Evolutionary conservation across 192 early-diverging fungal genomes (phyloP).

Genomic region (Piromyces finnis): DNA sequence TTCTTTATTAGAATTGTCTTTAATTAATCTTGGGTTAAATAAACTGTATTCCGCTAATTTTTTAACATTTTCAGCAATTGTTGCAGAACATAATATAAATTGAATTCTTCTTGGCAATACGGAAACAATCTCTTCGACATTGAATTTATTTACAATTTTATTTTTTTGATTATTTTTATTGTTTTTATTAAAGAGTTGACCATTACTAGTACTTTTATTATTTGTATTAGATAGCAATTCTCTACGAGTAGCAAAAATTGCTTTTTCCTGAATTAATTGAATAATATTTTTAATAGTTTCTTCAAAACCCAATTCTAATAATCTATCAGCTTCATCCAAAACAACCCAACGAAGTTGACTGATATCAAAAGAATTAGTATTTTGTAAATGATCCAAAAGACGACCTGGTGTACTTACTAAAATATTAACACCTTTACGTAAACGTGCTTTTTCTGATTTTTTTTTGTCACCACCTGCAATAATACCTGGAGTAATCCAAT

Average conservation of each 20-base stretch:
- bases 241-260: neutral
- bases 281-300: constrained; percentile 43
- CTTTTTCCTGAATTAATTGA: constrained; percentile 9
- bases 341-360: constrained; percentile 86
- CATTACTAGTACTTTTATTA: constrained; percentile 12
- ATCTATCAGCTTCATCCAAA: constrained; percentile 91
- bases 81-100: constrained; percentile 80
- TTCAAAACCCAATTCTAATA: constrained; percentile 84
- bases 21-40: constrained; percentile 60
- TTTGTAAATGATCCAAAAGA: constrained; percentile 68
- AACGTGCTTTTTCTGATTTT: constrained; percentile 57
- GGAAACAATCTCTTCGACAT: neutral
- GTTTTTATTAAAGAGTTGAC: constrained; percentile 3
- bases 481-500: constrained; percentile 72
- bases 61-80: constrained; percentile 66
- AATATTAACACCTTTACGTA: constrained; percentile 71
- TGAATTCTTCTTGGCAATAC: constrained; percentile 46
- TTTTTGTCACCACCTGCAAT: constrained; percentile 70
- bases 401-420: constrained; percentile 93
- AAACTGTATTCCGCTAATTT: constrained; percentile 62
- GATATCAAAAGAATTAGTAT: constrained; percentile 65
- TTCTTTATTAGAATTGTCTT: constrained; percentile 8
- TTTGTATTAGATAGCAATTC: neutral
- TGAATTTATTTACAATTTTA: neutral
- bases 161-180: neutral